Evolutionary conservation across 208 protist species (phyloP), one percentile per base, ranked within the genome.

Genomic region (Acanthamoeba lenticulata): DNA sequence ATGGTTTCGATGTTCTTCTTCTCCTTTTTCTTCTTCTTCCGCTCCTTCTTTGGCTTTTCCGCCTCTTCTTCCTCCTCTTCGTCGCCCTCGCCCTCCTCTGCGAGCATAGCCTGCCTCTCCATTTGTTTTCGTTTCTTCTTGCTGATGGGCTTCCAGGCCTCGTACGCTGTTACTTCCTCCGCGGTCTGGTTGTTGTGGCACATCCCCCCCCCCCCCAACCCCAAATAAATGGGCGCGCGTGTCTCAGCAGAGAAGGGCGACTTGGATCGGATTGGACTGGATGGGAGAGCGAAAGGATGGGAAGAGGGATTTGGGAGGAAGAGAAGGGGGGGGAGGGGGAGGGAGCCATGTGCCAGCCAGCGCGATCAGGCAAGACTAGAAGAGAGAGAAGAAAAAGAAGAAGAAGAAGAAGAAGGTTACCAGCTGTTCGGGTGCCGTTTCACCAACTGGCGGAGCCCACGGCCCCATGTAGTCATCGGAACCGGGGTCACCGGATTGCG

Each of bases 101-200:
- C 52, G 32, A 57, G 49, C 81, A 67, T 90, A 19, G 44, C 81
- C 34, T 57, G 32, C 29, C 52, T 55, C 36, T 90, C 81, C 52
- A 67, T 90, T 65, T 90, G 49, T 52, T 90, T 90, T n/a, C 52
- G 9, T n/a, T 90, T 90, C 81, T 90, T 90, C 81, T 90, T 90
- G 34, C 81, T 90, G 27, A 90, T 90, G 40, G 72, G 72, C 72
- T 83, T 83, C 72, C 72, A 83, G 36, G 72, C 72, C n/a, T 83
- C 72, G 29, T 83, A 83, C 9, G 72, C 72, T 3, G 72, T 38
- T 1, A 83, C 72, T 49, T 83, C 72, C 42, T 83, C 72, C 38
- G 3, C 38, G 1, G 72, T 83, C 72, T 83, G 36, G 19, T 38
- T 5, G n/a, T 65, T 32, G 57, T 6, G 15, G n/a, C 62, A 72